Evolutionary conservation across 2,329 filamentous ascomycete genomes (phyloP), one percentile per base, ranked within the genome.

Genomic region (Alternaria brassicae): DNA sequence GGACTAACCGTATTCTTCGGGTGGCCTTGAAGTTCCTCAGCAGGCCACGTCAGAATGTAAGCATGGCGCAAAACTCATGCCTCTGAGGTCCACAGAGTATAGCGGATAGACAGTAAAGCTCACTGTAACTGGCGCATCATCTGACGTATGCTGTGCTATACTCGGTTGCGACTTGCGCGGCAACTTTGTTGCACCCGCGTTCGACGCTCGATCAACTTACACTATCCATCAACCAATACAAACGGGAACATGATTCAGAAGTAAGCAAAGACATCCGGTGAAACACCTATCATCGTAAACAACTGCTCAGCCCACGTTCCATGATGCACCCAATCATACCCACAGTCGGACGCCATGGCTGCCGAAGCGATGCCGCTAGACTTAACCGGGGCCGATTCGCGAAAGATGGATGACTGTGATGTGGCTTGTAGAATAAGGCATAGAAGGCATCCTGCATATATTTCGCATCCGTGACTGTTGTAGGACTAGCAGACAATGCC

Each of bases 351-450:
- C 13, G 9, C 13, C 55, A 54, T 58, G 55, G 50, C 55, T 13
- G 23, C 55, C 55, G 55, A 54, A n/a, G 30, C 17, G 15, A 48
- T 19, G 19, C 34, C 55, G 23, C 41, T 54, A 54, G 39, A 30
- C 49, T 27, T 28, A 27, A 27, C 39, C 17, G 4, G 27, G 50
- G 21, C 49, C 32, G 45, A 19, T 13, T 47, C 51, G 55, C 55
- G 55, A 58, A 30, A 19, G 8, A 27, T n/a, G 19, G 32, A 50
- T 39, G 48, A 50, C 30, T 34, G 21, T 32, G 30, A 21, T 21
- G 48, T 28, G 48, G 48, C 34, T 52, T 52, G 49, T 25, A 41
- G n/a, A 19, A 48, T 13, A 25, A 36, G 44, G 30, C 44, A 4
- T 17, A 48, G 19, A 25, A 36, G 44, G 30, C 44, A 4, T 48